These are phyloP conservation scores for Phascolomyces articulosus DNA, from an alignment of 371 early-diverging fungal species.

Conservation along the genomic window DNA sequence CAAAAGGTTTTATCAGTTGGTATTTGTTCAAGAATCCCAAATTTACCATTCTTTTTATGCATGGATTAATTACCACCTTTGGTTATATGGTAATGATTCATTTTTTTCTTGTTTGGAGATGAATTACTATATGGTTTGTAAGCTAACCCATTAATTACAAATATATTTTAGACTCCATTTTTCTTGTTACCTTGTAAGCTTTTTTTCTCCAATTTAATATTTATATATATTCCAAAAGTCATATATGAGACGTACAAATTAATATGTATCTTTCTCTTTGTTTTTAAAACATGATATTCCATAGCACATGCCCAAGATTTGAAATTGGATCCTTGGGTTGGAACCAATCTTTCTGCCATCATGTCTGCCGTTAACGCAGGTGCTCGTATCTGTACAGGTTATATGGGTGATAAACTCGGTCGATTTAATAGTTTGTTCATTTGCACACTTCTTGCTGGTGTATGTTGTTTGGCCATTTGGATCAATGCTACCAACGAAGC, in stretches of 20 bases:
- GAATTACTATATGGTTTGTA: background rate
- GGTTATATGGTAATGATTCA: slow-evolving; percentile 26
- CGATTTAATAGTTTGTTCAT: slow-evolving; percentile 59
- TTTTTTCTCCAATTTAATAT: background rate
- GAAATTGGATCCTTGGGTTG: slow-evolving; percentile 35
- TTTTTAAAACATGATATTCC: background rate
- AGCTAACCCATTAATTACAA: background rate
- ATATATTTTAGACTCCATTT: slow-evolving; percentile 23
- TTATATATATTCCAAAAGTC: too few relatives aligned
- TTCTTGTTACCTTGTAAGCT: slow-evolving; percentile 30
- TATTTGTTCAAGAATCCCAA: slow-evolving; percentile 29
- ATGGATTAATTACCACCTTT: slow-evolving; percentile 32
- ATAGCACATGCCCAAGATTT: slow-evolving; percentile 35
- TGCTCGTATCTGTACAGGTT: slow-evolving; percentile 53
- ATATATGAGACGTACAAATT: too few relatives aligned
- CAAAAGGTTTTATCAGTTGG: slow-evolving; percentile 40
- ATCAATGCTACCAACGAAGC: slow-evolving; percentile 43
- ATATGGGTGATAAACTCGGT: slow-evolving; percentile 58
- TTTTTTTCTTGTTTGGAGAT: background rate
- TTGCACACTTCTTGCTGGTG: slow-evolving; percentile 49
- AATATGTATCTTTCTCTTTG: too few relatives aligned
- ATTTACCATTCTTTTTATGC: slow-evolving; percentile 29
- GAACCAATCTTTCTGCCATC: slow-evolving; percentile 47
- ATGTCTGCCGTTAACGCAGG: slow-evolving; percentile 54
- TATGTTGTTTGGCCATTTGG: slow-evolving; percentile 39